A percentile compares a stretch with the other conserved stretches of the same genome.
phyloP scores from a whole-genome alignment of 2,329 filamentous ascomycete species.

The Beauveria sp. region DNA sequence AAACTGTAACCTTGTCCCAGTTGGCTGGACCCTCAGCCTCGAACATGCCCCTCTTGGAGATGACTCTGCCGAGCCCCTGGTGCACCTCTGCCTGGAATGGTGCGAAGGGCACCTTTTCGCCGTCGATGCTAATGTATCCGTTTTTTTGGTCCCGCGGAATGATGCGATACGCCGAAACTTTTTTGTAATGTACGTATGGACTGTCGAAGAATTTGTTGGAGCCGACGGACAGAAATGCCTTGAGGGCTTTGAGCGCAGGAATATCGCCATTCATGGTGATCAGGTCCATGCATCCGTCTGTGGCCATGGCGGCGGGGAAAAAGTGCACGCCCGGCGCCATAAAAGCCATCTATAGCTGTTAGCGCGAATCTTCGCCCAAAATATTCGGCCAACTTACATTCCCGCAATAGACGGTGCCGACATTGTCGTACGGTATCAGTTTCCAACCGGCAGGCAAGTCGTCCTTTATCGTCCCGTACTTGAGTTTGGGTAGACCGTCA shows the following conservation, averaged over 20 bases:
- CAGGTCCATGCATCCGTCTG: slow-evolving; percentile 81
- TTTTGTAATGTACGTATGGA: slow-evolving; percentile 69
- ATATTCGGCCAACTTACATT: slow-evolving; percentile 49
- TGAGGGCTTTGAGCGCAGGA: slow-evolving; percentile 55
- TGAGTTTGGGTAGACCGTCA: slow-evolving; percentile 60
- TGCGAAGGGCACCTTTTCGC: slow-evolving; percentile 77
- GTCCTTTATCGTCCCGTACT: slow-evolving; percentile 74
- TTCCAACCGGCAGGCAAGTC: slow-evolving; percentile 72
- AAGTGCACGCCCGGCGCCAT: slow-evolving; percentile 85
- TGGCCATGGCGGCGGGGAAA: slow-evolving; percentile 74
- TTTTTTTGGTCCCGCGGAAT: slow-evolving; percentile 62
- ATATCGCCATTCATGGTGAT: slow-evolving; percentile 74
- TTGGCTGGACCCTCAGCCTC: slow-evolving; percentile 51
- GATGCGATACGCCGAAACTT: slow-evolving; percentile 81
- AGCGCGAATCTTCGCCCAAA: background rate
- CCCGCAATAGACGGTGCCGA: slow-evolving; percentile 90
- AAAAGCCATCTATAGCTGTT: slow-evolving; percentile 61
- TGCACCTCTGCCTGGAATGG: slow-evolving; percentile 91
- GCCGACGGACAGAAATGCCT: slow-evolving; percentile 65
- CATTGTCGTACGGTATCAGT: slow-evolving; percentile 61
- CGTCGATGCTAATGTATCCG: slow-evolving; percentile 91
- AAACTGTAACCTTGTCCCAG: slow-evolving; percentile 37
- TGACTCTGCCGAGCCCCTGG: slow-evolving; percentile 70
- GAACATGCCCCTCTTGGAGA: slow-evolving; percentile 69
- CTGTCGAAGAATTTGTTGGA: slow-evolving; percentile 72